Percentiles rank a stretch among this genome's conserved stretches.
Conservation (phyloP, 2,329 filamentous ascomycete species). For the Cladosporium sp. region DNA sequence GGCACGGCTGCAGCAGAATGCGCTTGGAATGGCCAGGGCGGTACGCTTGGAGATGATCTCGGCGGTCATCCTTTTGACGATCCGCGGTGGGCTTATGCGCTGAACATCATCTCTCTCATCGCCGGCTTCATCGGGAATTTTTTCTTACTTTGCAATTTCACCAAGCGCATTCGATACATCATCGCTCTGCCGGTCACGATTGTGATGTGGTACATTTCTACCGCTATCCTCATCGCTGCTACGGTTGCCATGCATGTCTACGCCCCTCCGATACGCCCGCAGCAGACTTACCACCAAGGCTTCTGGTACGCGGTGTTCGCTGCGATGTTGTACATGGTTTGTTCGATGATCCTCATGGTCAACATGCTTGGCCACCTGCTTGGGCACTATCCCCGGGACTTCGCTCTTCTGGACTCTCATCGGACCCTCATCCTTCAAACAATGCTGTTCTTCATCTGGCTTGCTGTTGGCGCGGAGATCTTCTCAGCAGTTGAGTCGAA, state of each 20-base stretch:
- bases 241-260: conserved; percentile 64
- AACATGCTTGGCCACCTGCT: conserved; percentile 76
- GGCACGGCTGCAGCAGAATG: conserved; percentile 36
- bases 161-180: conserved; percentile 71
- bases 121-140: conserved; percentile 75
- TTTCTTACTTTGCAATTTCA: conserved; percentile 84
- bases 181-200: conserved; percentile 83
- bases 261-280: conserved; percentile 42
- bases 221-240: conserved; percentile 60
- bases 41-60: conserved; percentile 43
- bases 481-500: conserved; percentile 63
- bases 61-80: conserved; percentile 58
- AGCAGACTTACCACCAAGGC: conserved; percentile 68
- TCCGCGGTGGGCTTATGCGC: conserved; percentile 66
- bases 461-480: conserved; percentile 71
- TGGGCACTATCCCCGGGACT: conserved; percentile 73
- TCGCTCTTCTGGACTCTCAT: conserved; percentile 73
- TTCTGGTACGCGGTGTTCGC: conserved; percentile 85
- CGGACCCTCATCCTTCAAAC: conserved; percentile 88
- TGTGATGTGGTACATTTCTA: conserved; percentile 66
- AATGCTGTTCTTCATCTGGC: conserved; percentile 77
- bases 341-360: conserved; percentile 69
- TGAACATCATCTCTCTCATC: conserved; percentile 74
- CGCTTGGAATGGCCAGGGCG: conserved; percentile 19
- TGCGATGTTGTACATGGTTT: conserved; percentile 73